Percentiles rank a stretch among this genome's conserved stretches.
Evolutionary conservation across 1,139 yeast genomes (phyloP).

Genomic region (Saccharomyces hybrid): DNA sequence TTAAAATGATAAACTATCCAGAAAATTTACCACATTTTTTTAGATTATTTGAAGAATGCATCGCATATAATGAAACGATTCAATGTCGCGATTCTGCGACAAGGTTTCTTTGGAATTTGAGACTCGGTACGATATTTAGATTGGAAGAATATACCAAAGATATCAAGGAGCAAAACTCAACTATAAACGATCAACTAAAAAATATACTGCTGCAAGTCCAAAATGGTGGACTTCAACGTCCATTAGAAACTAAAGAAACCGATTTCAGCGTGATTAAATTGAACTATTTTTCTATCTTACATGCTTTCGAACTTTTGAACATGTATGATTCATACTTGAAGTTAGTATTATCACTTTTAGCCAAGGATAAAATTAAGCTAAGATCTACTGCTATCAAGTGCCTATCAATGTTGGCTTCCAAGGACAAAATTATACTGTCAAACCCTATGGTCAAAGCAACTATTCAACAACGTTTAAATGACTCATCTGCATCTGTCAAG

Average conservation of each 20-base stretch:
- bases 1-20: conserved; percentile 23
- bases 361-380: conserved; percentile 44
- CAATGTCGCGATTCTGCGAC: conserved; percentile 1
- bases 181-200: not conserved
- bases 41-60: conserved; percentile 13
- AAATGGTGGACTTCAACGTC: not conserved
- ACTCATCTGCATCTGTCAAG: conserved; percentile 62
- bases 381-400: conserved; percentile 60
- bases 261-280: conserved; percentile 6
- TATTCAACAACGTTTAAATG: conserved; percentile 46
- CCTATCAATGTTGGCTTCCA: conserved; percentile 42
- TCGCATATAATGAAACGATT: conserved; percentile 4
- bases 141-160: conserved; percentile 14
- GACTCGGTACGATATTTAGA: conserved; percentile 10
- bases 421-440: conserved; percentile 44
- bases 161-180: conserved; percentile 8
- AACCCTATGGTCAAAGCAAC: conserved; percentile 46
- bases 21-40: conserved; percentile 15
- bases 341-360: conserved; percentile 37
- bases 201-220: not conserved
- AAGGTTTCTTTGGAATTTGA: conserved; percentile 16
- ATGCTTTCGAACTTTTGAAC: conserved; percentile 34
- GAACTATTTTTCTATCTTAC: conserved; percentile 21
- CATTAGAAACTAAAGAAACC: not conserved
- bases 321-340: conserved; percentile 49